Conservation (phyloP, 306 rosid species). For the Fragaria iinumae region DNA sequence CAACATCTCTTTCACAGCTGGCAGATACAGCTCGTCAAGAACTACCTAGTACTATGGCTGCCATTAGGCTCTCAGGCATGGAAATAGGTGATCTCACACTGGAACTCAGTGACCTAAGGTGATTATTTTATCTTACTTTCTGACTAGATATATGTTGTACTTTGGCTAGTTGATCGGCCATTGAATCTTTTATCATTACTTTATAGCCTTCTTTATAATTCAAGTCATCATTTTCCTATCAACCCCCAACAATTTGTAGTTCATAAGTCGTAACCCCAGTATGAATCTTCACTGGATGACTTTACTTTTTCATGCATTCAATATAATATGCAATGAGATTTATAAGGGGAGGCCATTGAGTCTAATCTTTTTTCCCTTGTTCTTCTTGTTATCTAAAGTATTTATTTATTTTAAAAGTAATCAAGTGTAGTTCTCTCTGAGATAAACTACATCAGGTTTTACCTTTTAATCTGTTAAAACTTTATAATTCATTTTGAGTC, state of each 20-base stretch:
- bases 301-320: not conserved
- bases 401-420: not conserved
- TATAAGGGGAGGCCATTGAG: not conserved
- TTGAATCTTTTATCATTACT: not conserved
- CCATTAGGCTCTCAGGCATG: constrained; percentile 95
- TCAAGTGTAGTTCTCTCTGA: not conserved
- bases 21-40: constrained; percentile 94
- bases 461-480: not conserved
- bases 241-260: not conserved
- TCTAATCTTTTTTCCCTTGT: not conserved
- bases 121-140: constrained; percentile 17
- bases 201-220: not conserved
- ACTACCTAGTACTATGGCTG: constrained; percentile 97
- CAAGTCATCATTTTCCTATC: not conserved
- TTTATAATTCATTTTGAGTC: not conserved
- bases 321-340: not conserved
- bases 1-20: constrained; percentile 81
- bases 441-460: not conserved
- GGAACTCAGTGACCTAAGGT: constrained; percentile 79
- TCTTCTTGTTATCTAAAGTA: not conserved
- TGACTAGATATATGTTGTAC: not conserved
- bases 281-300: not conserved
- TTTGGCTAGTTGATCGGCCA: constrained; percentile 15
- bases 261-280: not conserved
- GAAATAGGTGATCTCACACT: constrained; percentile 88